These are phyloP conservation scores for Phytophthora lateralis DNA, from an alignment of 352 stramenopile genomes.

Conservation along the genomic window DNA sequence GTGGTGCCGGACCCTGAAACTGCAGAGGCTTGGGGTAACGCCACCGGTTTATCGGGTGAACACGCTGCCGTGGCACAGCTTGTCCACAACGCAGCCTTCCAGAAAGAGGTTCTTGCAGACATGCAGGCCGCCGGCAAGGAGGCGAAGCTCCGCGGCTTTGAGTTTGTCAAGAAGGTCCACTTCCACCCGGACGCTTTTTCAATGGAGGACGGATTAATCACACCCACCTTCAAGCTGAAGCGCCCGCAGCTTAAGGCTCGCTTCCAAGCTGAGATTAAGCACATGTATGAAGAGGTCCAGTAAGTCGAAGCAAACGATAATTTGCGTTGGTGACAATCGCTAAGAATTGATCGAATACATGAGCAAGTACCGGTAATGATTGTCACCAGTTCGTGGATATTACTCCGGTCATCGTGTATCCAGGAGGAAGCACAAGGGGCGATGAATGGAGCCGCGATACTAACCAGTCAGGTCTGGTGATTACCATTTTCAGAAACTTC, in stretches of 20 bases:
- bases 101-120: slow-evolving; percentile 74
- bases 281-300: slow-evolving; percentile 54
- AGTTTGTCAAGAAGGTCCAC: slow-evolving; percentile 90
- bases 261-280: slow-evolving; percentile 56
- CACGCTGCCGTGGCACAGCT: slow-evolving; percentile 42
- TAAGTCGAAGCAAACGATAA: slow-evolving; percentile 16
- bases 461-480: too few relatives aligned
- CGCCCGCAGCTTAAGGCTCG: slow-evolving; percentile 61
- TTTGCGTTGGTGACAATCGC: not conserved
- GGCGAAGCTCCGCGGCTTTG: slow-evolving; percentile 90
- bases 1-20: slow-evolving; percentile 86
- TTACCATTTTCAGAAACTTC: too few relatives aligned
- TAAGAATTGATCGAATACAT: slow-evolving; percentile 13
- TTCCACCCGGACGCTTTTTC: slow-evolving; percentile 88
- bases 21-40: slow-evolving; percentile 55
- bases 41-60: slow-evolving; percentile 36
- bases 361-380: too few relatives aligned
- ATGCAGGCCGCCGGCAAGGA: slow-evolving; percentile 63
- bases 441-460: too few relatives aligned
- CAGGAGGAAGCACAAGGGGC: too few relatives aligned
- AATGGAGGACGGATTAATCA: slow-evolving; percentile 93
- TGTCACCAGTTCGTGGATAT: too few relatives aligned
- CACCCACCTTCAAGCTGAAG: slow-evolving; percentile 97
- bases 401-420: too few relatives aligned
- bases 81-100: slow-evolving; percentile 50